These are phyloP conservation scores for Mycena rosella DNA, from an alignment of 768 basidiomycete species.

Conservation along the genomic window DNA sequence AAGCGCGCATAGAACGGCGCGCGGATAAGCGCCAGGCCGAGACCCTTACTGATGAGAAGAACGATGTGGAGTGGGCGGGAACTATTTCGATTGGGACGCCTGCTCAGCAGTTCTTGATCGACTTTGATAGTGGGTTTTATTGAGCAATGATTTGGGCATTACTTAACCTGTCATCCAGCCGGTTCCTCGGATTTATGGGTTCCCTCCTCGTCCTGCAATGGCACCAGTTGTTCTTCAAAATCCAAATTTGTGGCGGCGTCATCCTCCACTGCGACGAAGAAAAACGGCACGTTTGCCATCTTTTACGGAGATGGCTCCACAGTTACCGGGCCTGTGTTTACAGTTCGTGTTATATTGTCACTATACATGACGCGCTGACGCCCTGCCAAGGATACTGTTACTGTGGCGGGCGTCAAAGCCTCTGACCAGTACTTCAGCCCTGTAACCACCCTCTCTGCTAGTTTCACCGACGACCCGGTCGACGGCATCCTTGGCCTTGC, in stretches of 20 bases:
- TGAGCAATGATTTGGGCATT: neutral
- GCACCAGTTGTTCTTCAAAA: constrained; percentile 43
- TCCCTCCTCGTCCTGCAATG: constrained; percentile 17
- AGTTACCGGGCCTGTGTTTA: constrained; percentile 54
- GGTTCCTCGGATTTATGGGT: constrained; percentile 32
- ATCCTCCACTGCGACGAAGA: constrained; percentile 46
- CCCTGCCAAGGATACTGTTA: constrained; percentile 36
- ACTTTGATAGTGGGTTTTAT: constrained; percentile 53
- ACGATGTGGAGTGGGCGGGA: constrained; percentile 55
- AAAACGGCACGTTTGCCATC: constrained; percentile 31
- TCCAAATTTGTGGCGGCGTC: constrained; percentile 42
- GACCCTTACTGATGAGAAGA: constrained; percentile 47
- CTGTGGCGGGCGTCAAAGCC: constrained; percentile 32
- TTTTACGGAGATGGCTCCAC: neutral
- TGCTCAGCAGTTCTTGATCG: constrained; percentile 50
- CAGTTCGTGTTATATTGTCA: neutral
- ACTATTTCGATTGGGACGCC: constrained; percentile 54
- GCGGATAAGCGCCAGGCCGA: constrained; percentile 45
- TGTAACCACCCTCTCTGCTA: constrained; percentile 45
- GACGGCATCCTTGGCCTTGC: constrained; percentile 49
- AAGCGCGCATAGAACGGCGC: constrained; percentile 12
- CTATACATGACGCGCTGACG: constrained; percentile 44
- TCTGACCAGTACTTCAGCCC: constrained; percentile 45
- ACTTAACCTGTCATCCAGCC: neutral
- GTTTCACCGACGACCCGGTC: constrained; percentile 35